Base-by-base conservation (phyloP, 192 early-diverging fungal species). In the Coemansia umbellata region DNA sequence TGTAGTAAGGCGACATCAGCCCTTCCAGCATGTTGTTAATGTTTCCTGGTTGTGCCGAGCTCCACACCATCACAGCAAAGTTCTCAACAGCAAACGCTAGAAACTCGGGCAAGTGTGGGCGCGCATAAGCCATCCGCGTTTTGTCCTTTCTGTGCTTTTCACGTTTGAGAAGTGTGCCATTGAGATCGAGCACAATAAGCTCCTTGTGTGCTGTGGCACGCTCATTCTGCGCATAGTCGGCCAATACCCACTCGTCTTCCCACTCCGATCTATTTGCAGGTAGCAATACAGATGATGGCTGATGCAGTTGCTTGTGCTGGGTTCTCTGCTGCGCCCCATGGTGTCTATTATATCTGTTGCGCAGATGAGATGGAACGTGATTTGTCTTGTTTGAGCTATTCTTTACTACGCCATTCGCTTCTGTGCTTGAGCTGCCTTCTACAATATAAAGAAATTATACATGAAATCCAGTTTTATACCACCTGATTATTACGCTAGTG, bases 51-150 rank as follows among this genome's bases (percentile, higher is more conserved):
- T 79, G 74, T 0, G 88, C 85, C 6, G 85, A 85, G 44, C 83
- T 85, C 88, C 88, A 90, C 5, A 90, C 60, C 82, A 87, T 84
- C 15, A 90, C 87, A 3, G 68, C 62, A 77, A 81, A 90, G 49
- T 80, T 54, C 5, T 60, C 42, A 32, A 84, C 69, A 0, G 82
- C 50, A 61, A 82, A 88, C 8, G 61, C 23, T 26, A 88, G 53
- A 51, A 90, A 87, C 3, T 66, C 40, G 0, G 32, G 17, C 13
- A 84, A 54, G 49, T 74, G 50, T 0, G 88, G 88, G 3, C 88
- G 79, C 1, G 57, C 33, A 18, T 45, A 42, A 31, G 77, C 60
- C 5, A 19, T 31, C 3, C 64, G 39, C 13, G 21, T 4, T 22
- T 21, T 27, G 21, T 44, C 47, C 17, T 31, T 15, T 4, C 37